These are phyloP conservation scores for Russula sp. DNA, from an alignment of 768 basidiomycete species.

Conservation along the genomic window DNA sequence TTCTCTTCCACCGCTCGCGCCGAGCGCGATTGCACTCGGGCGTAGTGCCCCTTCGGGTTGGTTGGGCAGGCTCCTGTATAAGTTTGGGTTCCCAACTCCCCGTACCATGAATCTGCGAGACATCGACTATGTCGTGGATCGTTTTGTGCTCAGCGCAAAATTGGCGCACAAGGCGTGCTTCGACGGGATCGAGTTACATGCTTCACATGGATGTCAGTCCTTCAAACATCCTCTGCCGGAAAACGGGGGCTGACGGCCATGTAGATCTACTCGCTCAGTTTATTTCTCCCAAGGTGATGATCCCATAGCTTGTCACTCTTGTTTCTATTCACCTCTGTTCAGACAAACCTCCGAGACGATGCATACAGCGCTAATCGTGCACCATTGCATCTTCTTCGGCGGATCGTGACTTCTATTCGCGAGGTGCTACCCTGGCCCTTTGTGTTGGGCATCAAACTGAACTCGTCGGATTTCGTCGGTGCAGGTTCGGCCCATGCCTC, in stretches of 20 bases:
- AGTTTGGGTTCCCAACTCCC: slow-evolving; percentile 57
- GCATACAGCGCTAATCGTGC: slow-evolving; percentile 43
- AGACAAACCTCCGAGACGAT: slow-evolving; percentile 54
- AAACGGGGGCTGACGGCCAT: background rate
- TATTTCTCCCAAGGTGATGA: slow-evolving; percentile 56
- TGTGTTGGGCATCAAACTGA: slow-evolving; percentile 72
- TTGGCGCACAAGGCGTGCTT: slow-evolving; percentile 65
- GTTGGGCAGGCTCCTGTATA: slow-evolving; percentile 36
- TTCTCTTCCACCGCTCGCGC: slow-evolving; percentile 57
- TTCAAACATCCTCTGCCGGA: background rate
- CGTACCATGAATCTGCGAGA: slow-evolving; percentile 49
- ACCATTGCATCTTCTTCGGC: slow-evolving; percentile 49
- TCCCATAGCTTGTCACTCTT: background rate
- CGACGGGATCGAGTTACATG: slow-evolving; percentile 83
- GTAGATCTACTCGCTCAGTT: slow-evolving; percentile 76
- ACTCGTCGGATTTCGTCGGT: slow-evolving; percentile 63
- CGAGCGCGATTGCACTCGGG: slow-evolving; percentile 54
- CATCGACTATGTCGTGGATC: slow-evolving; percentile 50
- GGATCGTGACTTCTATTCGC: slow-evolving; percentile 52
- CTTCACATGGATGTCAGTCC: slow-evolving; percentile 74
- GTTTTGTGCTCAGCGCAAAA: slow-evolving; percentile 61
- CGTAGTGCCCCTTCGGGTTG: slow-evolving; percentile 21
- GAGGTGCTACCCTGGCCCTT: slow-evolving; percentile 48
- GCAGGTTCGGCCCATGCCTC: slow-evolving; percentile 23
- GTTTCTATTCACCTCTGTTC: background rate